A percentile compares a stretch with the other conserved stretches of the same genome.
Conservation (phyloP, 2,329 filamentous ascomycete species). For the Colletotrichum trifolii region DNA sequence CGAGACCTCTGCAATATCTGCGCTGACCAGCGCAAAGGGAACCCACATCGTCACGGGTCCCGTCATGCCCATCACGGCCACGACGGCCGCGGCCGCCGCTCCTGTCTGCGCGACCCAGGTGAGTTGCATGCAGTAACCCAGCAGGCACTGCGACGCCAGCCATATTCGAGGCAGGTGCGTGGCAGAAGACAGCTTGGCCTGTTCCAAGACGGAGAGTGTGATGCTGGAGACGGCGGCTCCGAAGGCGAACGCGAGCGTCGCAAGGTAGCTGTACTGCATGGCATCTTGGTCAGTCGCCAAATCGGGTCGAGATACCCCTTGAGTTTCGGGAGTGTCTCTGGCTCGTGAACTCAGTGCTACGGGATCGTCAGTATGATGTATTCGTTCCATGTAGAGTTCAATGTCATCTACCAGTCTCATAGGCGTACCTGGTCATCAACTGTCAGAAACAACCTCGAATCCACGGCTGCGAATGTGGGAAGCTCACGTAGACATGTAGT, state of each 20-base stretch:
- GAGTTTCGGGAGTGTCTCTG: too few species aligned
- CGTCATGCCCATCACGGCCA: conserved; percentile 2
- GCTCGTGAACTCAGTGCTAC: too few species aligned
- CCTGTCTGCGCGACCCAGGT: neutral
- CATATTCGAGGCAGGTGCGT: neutral
- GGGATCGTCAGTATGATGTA: too few species aligned
- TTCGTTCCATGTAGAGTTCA: too few species aligned
- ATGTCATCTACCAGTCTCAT: neutral
- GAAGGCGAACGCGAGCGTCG: neutral
- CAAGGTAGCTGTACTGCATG: neutral
- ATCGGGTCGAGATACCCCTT: too few species aligned
- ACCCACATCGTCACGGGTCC: conserved; percentile 6
- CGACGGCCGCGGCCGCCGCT: neutral
- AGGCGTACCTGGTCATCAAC: neutral
- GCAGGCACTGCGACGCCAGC: conserved; percentile 1
- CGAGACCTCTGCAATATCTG: neutral
- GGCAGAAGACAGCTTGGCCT: neutral
- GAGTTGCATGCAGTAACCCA: conserved; percentile 3
- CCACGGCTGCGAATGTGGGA: too few species aligned
- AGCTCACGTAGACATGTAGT: neutral
- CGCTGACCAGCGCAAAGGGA: neutral
- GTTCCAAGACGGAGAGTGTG: neutral
- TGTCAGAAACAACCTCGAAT: neutral
- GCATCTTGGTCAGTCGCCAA: too few species aligned
- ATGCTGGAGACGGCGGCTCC: neutral